A percentile compares a stretch with the other conserved stretches of the same genome.
Conservation (phyloP, 2,329 filamentous ascomycete species). For the Thielaviopsis cerberus region DNA sequence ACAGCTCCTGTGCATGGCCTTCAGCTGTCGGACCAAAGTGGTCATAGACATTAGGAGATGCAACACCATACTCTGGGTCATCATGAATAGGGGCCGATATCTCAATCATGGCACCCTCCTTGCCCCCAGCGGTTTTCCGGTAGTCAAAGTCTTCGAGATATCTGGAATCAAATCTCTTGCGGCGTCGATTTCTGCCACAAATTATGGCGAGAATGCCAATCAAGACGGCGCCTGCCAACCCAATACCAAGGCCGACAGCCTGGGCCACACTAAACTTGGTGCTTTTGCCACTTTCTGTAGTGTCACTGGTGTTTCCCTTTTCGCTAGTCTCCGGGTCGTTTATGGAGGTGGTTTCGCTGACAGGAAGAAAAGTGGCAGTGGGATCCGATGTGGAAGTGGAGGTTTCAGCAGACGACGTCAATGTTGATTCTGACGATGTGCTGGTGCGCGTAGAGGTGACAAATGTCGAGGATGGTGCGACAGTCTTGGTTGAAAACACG, state of each 20-base stretch:
- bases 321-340: conserved; percentile 10
- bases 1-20: conserved; percentile 3
- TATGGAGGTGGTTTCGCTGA: conserved; percentile 9
- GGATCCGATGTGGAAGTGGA: conserved; percentile 6
- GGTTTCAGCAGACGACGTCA: conserved; percentile 1
- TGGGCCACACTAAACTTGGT: conserved; percentile 24
- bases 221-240: conserved; percentile 29
- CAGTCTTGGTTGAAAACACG: background rate
- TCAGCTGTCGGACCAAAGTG: conserved; percentile 10
- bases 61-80: background rate
- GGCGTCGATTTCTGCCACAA: conserved; percentile 25
- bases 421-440: background rate
- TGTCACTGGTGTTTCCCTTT: conserved; percentile 7
- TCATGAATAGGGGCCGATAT: conserved; percentile 25
- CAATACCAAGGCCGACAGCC: conserved; percentile 40
- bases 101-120: conserved; percentile 19
- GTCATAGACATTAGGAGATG: background rate
- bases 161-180: conserved; percentile 20
- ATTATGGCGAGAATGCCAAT: conserved; percentile 31
- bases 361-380: background rate
- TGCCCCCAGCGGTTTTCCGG: conserved; percentile 14
- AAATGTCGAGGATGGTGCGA: background rate
- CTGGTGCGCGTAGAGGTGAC: conserved; percentile 1
- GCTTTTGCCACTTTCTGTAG: conserved; percentile 9
- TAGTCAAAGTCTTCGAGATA: conserved; percentile 20